phyloP scores from a whole-genome alignment of 306 rosid genomes.

The Cicer chorassanicum region DNA sequence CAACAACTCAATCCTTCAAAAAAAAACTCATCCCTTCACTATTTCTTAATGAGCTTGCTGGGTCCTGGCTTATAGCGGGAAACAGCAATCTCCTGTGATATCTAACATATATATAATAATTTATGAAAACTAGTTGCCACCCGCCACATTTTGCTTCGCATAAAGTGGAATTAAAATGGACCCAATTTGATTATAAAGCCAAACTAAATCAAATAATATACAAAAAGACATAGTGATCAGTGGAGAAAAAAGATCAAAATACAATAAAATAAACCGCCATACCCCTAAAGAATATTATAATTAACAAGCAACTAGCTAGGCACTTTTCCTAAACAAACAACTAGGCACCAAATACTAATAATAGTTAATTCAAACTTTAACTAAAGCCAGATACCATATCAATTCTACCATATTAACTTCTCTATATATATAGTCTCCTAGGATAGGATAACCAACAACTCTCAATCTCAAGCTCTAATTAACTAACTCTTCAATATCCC shows the following conservation, averaged over 20 bases:
- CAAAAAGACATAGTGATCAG: slow-evolving; percentile 38
- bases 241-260: slow-evolving; percentile 45
- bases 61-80: neutral
- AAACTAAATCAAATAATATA: slow-evolving; percentile 34
- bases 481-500: slow-evolving; percentile 23
- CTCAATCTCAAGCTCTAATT: slow-evolving; percentile 9
- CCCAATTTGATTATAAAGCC: slow-evolving; percentile 50
- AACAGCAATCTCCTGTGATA: slow-evolving; percentile 6
- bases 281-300: slow-evolving; percentile 43
- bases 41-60: neutral
- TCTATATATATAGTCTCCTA: slow-evolving; percentile 39
- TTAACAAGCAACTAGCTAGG: slow-evolving; percentile 2
- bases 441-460: slow-evolving; percentile 39
- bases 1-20: neutral
- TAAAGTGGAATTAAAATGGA: slow-evolving; percentile 50
- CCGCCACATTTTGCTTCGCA: slow-evolving; percentile 44
- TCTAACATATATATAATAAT: neutral
- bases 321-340: neutral
- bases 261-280: neutral
- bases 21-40: neutral
- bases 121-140: slow-evolving; percentile 32
- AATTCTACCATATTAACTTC: neutral
- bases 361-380: slow-evolving; percentile 28
- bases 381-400: slow-evolving; percentile 17
- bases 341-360: slow-evolving; percentile 10